Evolutionary conservation across 306 rosid species (phyloP), one percentile per base, ranked within the genome.

Genomic region (Lathyrus sativus): DNA sequence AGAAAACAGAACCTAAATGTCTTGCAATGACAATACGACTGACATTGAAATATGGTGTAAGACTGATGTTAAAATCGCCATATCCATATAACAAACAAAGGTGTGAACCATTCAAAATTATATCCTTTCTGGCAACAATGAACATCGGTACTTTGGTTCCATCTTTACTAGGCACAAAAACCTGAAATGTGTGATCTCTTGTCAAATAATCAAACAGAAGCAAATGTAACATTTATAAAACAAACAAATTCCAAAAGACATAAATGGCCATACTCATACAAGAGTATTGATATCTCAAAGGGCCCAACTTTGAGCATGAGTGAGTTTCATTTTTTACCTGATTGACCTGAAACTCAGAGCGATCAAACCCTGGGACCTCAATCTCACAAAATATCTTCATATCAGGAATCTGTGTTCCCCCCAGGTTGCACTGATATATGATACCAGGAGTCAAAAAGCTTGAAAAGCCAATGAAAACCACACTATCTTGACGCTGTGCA

Each of bases 381-480:
- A 75, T 85, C 78, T 93, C 99, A 11, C 99, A 96, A 72, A 90
- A 87, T 57, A 88, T 81, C 89, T 85, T 90, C 87, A 93, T 18
- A 15, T 79, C 85, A 42, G 96, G 95, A 56, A 63, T 41, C 53
- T 72, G 92, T 46, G 80, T 50, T 59, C 76, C 76, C 85, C 77
- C 76, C 83, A 93, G 80, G 75, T 85, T 74, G 78, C 90, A 90
- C 78, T 82, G 91, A 78, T 90, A 93, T 76, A 93, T 82, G 74
- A 93, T 85, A 72, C 96, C 95, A 11, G 95, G 92, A 9, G 89
- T 78, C 74, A 93, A 86, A 78, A 93, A 93, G 79, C 96, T 90
- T 14, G 92, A 82, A 73, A 93, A 88, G 64, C 87, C 90, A 39
- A 90, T 41, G 72, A 93, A 93, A 71, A 84, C 67, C 19, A 76